Percentiles rank a stretch among this genome's conserved stretches.
Conservation (phyloP, 345 rosid genomes). For the Durio zibethinus region DNA sequence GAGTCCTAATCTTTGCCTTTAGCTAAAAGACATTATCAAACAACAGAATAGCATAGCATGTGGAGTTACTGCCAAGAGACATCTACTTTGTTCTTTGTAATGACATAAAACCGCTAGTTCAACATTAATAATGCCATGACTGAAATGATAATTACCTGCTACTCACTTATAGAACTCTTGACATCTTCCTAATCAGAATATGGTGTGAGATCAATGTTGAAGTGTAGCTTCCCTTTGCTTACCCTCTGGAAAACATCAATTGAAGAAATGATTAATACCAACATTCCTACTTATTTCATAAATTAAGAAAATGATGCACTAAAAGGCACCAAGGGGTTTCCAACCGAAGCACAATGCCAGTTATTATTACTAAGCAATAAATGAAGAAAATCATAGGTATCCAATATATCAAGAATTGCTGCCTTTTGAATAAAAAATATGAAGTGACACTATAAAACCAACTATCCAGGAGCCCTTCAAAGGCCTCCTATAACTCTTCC, state of each 20-base stretch:
- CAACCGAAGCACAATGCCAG: background rate
- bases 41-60: too few species aligned
- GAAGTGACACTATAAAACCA: background rate
- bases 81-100: background rate
- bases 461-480: background rate
- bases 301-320: background rate
- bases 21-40: background rate
- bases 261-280: background rate
- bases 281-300: background rate
- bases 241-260: conserved; percentile 47
- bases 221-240: conserved; percentile 71
- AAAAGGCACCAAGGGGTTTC: background rate
- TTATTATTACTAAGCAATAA: conserved; percentile 1
- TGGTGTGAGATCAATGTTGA: conserved; percentile 86
- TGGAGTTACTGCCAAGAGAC: background rate
- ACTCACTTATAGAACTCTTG: conserved; percentile 6
- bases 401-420: background rate
- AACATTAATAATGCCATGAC: background rate
- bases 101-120: background rate
- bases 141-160: conserved; percentile 4
- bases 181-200: conserved; percentile 37
- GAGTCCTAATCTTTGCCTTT: background rate
- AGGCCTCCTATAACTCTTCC: background rate
- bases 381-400: background rate
- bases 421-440: background rate